These are phyloP conservation scores for Escovopsis sp. DNA, from an alignment of 2,329 filamentous ascomycete species.

Conservation along the genomic window DNA sequence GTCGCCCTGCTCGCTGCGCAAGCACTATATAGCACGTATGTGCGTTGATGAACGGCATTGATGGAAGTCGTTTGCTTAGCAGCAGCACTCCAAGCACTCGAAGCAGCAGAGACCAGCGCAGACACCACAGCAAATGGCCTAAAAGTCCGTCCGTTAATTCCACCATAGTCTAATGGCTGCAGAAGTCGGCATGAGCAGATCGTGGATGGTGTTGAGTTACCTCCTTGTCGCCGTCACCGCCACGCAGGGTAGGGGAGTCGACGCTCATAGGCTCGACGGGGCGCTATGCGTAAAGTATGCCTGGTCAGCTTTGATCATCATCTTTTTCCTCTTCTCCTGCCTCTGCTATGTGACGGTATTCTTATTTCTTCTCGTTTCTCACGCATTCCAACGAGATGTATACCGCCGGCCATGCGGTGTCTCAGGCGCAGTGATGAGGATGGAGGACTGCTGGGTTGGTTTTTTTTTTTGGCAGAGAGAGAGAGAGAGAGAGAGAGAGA, in stretches of 20 bases:
- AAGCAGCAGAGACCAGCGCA: slow-evolving; percentile 26
- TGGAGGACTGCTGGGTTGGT: too few species aligned
- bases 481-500: too few species aligned
- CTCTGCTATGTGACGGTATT: too few species aligned
- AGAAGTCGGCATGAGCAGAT: not conserved
- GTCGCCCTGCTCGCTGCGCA: too few species aligned
- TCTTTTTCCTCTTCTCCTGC: too few species aligned
- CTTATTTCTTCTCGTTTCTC: too few species aligned
- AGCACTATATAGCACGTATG: too few species aligned
- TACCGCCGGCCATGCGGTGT: too few species aligned
- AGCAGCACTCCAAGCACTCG: slow-evolving; percentile 25
- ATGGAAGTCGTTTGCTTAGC: slow-evolving; percentile 7
- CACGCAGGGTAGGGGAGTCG: slow-evolving; percentile 17
- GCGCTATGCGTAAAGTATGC: slow-evolving; percentile 12
- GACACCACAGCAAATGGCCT: slow-evolving; percentile 27
- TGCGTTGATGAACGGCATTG: too few species aligned
- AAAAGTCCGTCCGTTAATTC: not conserved
- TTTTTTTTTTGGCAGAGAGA: too few species aligned
- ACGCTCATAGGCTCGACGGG: slow-evolving; percentile 21
- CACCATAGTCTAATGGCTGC: not conserved
- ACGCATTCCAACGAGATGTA: too few species aligned
- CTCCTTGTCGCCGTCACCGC: slow-evolving; percentile 21
- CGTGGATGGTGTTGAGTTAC: slow-evolving; percentile 12
- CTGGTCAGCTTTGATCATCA: not conserved
- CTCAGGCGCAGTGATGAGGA: too few species aligned